Percentiles rank a stretch among this genome's conserved stretches.
Evolutionary conservation across 805 yeast genomes (phyloP).

Genomic region (Yarrowia hollandica): DNA sequence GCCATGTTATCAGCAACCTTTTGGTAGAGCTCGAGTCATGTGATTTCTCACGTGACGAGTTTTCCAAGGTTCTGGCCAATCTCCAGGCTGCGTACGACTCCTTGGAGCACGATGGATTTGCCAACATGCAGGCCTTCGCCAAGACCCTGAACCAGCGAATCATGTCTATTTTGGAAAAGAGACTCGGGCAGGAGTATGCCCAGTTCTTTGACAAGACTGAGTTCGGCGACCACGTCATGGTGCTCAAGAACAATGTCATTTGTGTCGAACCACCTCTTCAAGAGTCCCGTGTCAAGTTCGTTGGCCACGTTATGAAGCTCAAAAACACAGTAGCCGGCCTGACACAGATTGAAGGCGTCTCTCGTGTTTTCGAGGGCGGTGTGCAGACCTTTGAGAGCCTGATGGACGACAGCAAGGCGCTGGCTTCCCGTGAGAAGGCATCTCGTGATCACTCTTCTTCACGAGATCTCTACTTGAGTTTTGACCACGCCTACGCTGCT

Average conservation of each 20-base stretch:
- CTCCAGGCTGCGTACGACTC: constrained; percentile 17
- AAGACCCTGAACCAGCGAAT: constrained; percentile 3
- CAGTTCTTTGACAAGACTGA: constrained; percentile 10
- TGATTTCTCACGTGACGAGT: constrained; percentile 34
- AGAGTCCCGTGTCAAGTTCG: constrained; percentile 16
- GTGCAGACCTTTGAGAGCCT: constrained; percentile 4
- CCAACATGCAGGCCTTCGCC: constrained; percentile 23
- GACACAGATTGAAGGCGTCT: constrained; percentile 15
- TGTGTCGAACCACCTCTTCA: constrained; percentile 24
- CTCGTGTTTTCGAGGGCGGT: constrained; percentile 9
- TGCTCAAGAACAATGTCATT: constrained; percentile 17
- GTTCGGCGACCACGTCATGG: constrained; percentile 11
- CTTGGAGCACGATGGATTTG: constrained; percentile 9
- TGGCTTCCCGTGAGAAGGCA: neutral
- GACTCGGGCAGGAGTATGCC: constrained; percentile 5
- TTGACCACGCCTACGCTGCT: constrained; percentile 22
- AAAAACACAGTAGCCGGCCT: neutral
- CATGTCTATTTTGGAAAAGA: neutral
- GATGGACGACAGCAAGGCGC: neutral
- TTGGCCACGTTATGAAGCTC: neutral
- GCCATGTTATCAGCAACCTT: constrained; percentile 32
- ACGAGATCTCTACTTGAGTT: constrained; percentile 2
- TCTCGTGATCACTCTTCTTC: neutral
- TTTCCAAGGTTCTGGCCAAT: constrained; percentile 31
- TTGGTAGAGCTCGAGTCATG: constrained; percentile 40